These are phyloP conservation scores for Alternaria postmessia DNA, from an alignment of 2,329 filamentous ascomycete genomes.

Conservation along the genomic window DNA sequence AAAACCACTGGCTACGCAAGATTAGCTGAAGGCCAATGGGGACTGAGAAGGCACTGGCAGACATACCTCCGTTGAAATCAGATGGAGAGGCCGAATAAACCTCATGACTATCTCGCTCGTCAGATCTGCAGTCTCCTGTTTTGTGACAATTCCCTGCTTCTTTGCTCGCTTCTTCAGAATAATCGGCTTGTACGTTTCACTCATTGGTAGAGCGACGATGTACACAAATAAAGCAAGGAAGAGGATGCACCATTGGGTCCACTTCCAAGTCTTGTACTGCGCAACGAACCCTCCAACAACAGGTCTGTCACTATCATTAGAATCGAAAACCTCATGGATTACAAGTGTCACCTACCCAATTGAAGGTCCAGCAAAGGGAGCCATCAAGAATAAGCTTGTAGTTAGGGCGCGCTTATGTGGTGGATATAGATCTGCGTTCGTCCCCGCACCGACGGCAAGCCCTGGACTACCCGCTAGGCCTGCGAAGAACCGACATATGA, in stretches of 20 bases:
- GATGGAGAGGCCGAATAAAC: constrained; percentile 62
- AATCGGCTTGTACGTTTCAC: constrained; percentile 65
- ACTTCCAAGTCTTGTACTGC: constrained; percentile 58
- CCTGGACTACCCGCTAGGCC: constrained; percentile 72
- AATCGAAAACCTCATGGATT: neutral
- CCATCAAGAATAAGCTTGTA: constrained; percentile 50
- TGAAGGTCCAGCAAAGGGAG: constrained; percentile 53
- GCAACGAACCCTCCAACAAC: constrained; percentile 56
- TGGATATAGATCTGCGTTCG: constrained; percentile 51
- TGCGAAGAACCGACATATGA: constrained; percentile 72
- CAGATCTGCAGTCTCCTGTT: constrained; percentile 15
- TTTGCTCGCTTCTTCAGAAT: constrained; percentile 54
- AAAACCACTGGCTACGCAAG: constrained; percentile 40
- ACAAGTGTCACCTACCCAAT: constrained; percentile 38
- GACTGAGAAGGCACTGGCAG: constrained; percentile 1
- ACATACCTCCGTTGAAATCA: constrained; percentile 43
- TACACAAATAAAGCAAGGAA: constrained; percentile 51
- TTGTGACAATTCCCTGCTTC: constrained; percentile 13
- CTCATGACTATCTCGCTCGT: constrained; percentile 50
- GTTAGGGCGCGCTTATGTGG: constrained; percentile 44
- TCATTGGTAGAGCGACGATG: constrained; percentile 53
- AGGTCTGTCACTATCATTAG: constrained; percentile 33
- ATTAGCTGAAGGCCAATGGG: neutral
- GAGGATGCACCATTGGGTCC: constrained; percentile 55
- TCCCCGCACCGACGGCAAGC: constrained; percentile 55